Conservation (phyloP, 768 basidiomycete species). For the Tylopilus sp. region DNA sequence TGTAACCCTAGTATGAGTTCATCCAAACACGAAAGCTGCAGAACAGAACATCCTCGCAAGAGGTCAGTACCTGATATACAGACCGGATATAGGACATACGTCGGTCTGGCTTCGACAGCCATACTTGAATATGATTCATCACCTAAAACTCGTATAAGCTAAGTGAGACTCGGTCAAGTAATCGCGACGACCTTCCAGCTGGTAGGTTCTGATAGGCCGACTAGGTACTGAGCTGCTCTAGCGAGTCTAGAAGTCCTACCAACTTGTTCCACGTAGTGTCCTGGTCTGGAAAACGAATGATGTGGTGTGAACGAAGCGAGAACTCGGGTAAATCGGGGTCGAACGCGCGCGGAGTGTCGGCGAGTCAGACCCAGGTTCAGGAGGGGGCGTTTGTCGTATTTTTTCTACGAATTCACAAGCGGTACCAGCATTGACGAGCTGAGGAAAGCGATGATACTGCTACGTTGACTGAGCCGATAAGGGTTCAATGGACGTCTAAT, state of each 20-base stretch:
- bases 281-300: constrained; percentile 48
- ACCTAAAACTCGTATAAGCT: constrained; percentile 31
- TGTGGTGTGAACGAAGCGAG: constrained; percentile 69
- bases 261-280: constrained; percentile 52
- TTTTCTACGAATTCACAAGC: constrained; percentile 17
- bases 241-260: constrained; percentile 48
- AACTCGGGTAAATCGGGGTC: constrained; percentile 67
- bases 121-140: constrained; percentile 48
- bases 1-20: constrained; percentile 38
- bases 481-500: constrained; percentile 27
- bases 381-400: constrained; percentile 28
- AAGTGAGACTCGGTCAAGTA: not conserved
- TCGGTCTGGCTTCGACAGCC: constrained; percentile 39
- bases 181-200: constrained; percentile 60
- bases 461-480: constrained; percentile 24
- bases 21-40: constrained; percentile 54
- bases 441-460: constrained; percentile 21
- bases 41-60: not conserved
- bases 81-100: constrained; percentile 61
- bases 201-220: constrained; percentile 40
- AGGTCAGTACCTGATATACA: constrained; percentile 49
- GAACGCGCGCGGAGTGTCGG: constrained; percentile 52
- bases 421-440: constrained; percentile 14
- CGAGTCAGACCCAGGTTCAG: constrained; percentile 42
- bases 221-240: constrained; percentile 47